These are phyloP conservation scores for Salix dunnii DNA, from an alignment of 345 rosid species.

Conservation along the genomic window DNA sequence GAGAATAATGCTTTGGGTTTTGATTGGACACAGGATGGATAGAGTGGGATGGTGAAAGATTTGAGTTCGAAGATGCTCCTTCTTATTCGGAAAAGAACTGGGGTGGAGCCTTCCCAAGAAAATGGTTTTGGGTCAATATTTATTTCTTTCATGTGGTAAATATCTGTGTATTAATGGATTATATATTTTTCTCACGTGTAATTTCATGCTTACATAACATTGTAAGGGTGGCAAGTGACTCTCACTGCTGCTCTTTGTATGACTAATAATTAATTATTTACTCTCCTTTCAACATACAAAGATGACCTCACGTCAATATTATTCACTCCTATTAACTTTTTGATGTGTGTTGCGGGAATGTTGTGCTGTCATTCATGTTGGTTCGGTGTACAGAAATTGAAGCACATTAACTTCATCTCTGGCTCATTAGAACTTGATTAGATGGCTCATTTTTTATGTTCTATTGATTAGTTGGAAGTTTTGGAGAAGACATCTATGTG, in stretches of 20 bases:
- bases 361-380: neutral
- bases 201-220: neutral
- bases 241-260: neutral
- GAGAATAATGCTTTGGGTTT: constrained; percentile 11
- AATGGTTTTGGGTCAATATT: constrained; percentile 92
- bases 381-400: neutral
- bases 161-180: constrained; percentile 10
- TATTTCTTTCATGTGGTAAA: constrained; percentile 14
- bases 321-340: neutral
- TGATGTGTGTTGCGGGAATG: neutral
- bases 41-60: constrained; percentile 92
- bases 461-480: neutral
- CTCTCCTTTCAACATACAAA: neutral
- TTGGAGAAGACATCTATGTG: neutral
- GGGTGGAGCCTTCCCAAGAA: constrained; percentile 96
- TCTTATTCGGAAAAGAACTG: constrained; percentile 97
- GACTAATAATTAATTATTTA: neutral
- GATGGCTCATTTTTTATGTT: neutral
- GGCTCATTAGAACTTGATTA: neutral
- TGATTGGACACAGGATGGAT: constrained; percentile 73
- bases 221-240: neutral
- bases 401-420: neutral
- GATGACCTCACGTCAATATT: neutral
- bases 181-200: neutral
- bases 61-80: constrained; percentile 84